A percentile compares a stretch with the other conserved stretches of the same genome.
phyloP scores from a whole-genome alignment of 768 basidiomycete species.

The Leucocoprinus leucothites region DNA sequence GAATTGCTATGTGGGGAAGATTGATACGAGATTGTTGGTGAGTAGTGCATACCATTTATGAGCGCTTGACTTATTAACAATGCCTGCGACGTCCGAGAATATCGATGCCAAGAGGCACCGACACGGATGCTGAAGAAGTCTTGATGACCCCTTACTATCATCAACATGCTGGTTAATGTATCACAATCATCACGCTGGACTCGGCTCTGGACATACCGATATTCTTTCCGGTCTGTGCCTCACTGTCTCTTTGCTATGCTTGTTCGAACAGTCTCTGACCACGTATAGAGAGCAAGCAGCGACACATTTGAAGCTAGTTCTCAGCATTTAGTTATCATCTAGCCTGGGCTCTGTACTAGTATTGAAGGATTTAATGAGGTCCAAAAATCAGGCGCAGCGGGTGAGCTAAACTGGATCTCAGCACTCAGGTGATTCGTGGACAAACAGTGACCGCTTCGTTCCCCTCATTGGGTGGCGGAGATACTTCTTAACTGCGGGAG shows the following conservation, averaged over 20 bases:
- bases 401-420: no score
- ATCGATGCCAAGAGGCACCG: not conserved
- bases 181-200: not conserved
- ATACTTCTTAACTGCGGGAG: conserved; percentile 6
- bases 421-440: no score
- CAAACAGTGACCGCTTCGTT: no score
- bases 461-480: conserved; percentile 11
- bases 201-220: not conserved
- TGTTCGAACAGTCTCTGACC: no score
- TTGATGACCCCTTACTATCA: not conserved
- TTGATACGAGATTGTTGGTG: not conserved
- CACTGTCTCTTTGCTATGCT: not conserved
- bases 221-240: not conserved
- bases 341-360: no score
- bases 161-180: not conserved
- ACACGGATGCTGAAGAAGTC: not conserved
- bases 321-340: no score
- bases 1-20: not conserved
- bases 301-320: no score
- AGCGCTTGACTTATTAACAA: no score
- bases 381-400: no score
- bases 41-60: not conserved
- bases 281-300: no score
- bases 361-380: no score
- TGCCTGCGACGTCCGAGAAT: no score